Conservation (phyloP, 331 rosid genomes). For the Pyrus hybrid region DNA sequence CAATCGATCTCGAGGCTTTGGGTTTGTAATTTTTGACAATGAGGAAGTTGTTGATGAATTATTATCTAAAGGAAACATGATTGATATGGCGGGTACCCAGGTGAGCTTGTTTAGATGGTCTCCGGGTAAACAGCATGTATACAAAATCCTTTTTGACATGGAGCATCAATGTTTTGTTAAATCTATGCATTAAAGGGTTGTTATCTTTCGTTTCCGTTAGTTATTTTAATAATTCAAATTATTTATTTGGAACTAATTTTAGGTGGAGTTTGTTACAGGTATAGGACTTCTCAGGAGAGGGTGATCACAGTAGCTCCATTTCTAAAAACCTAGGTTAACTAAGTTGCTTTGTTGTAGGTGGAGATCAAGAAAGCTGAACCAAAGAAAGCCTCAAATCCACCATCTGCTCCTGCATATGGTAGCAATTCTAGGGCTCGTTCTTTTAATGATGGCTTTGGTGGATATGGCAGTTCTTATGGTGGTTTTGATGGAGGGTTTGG, state of each 20-base stretch:
- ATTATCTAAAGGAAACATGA: slow-evolving; percentile 57
- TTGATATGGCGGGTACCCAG: slow-evolving; percentile 65
- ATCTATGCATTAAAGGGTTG: background rate
- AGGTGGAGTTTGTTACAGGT: slow-evolving; percentile 46
- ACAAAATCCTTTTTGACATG: slow-evolving; percentile 5
- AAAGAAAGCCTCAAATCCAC: slow-evolving; percentile 65
- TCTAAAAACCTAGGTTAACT: slow-evolving; percentile 44
- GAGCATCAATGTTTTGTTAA: slow-evolving; percentile 15
- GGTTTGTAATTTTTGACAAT: slow-evolving; percentile 49
- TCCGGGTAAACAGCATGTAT: slow-evolving; percentile 18
- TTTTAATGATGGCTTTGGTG: slow-evolving; percentile 51
- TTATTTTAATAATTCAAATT: background rate
- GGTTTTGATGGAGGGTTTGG: slow-evolving; percentile 49
- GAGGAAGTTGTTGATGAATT: slow-evolving; percentile 64
- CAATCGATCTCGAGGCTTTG: slow-evolving; percentile 54
- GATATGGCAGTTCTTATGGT: slow-evolving; percentile 47
- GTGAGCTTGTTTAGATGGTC: slow-evolving; percentile 39
- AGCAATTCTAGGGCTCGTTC: slow-evolving; percentile 62
- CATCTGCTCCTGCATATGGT: slow-evolving; percentile 50
- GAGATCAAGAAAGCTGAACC: slow-evolving; percentile 73
- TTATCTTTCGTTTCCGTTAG: background rate
- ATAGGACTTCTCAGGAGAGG: slow-evolving; percentile 31
- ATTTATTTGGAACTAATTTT: slow-evolving; percentile 23
- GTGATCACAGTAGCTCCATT: slow-evolving; percentile 24
- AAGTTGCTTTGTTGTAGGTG: slow-evolving; percentile 70